Base-by-base conservation (phyloP, 805 yeast species). In the Lipomyces yamadae region DNA sequence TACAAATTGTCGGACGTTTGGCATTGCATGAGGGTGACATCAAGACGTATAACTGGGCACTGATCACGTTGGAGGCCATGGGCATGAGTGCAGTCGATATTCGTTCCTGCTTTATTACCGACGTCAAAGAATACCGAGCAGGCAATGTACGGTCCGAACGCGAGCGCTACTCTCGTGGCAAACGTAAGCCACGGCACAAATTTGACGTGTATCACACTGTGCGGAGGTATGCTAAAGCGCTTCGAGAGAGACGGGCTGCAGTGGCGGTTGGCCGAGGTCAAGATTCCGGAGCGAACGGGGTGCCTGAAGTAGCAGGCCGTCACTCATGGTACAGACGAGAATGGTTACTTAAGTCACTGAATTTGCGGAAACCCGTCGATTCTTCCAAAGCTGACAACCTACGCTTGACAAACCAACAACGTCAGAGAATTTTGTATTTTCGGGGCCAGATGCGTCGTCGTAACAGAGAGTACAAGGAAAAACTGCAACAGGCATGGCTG, bases 31-130 rank as follows among this genome's bases (percentile, higher is more conserved):
- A 64, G 35, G 59, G 62, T 6, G 67, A 63, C 39, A 18, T 57
- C 32, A 56, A 52, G 15, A 58, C 65, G 4, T 57, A 53, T 34
- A 62, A 62, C 60, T 66, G 69, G 69, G 61, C 67, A 3, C n/a
- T 66, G 24, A 11, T 56, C 5, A 56, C 69, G n/a, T 59, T 66
- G 15, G 67, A 63, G 48, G 42, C 33, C 34, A 37, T 66, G 67
- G 69, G 69, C 45, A 52, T 66, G 56, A 55, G 48, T 34, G 56
- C 59, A n/a, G 52, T 13, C 33, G 67, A 66, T 58, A 59, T 66
- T 18, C 48, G 48, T 8, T 42, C 48, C 3, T 42, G 48, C 7
- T 42, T 42, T 42, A 42, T 42, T 8, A n/a, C 48, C 18, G n/a
- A 15, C 48, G 48, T 42, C 8, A 6, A 42, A n/a, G 48, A 15